Base-by-base conservation (phyloP, 495 filamentous ascomycete species). In the Lichenothelia convexa region DNA sequence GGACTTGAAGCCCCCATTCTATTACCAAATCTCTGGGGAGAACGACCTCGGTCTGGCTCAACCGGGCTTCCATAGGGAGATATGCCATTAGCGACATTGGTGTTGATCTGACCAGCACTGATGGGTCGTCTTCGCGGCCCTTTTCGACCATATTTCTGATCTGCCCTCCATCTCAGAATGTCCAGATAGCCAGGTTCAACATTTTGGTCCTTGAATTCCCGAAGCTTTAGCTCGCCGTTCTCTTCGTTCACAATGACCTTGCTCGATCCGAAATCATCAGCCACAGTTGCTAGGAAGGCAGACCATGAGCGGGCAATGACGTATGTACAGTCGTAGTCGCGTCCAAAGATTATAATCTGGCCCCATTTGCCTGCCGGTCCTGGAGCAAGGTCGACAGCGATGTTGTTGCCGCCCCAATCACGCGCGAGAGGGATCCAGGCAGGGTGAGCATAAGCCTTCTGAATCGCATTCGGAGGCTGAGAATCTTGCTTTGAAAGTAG, bases 321-420 rank as follows among this genome's bases (percentile, higher is more conserved):
- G 48, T 89, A 95, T 59, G 95, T 99, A 58, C 80, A 91, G 55
- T 99, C 89, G 56, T 93, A 99, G 58, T 99, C 89, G 18, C 89
- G 80, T 26, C 89, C 89, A 43, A 93, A 93, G 30, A 99, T 70
- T 46, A 99, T 93, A 33, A 99, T 70, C 50, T 99, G 89, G 32
- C 89, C 89, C 86, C 89, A 99, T 56, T 71, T 73, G 16, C 89
- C 89, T 12, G 70, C 69, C 2, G 89, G 81, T 2, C 89, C 91
- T 23, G 89, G 89, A 16, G 91, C 84, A 32, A 99, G 68, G 56
- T 99, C 89, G 21, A 93, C 73, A 11, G 85, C 85, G 47, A 99
- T 64, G 61, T 87, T 83, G 67, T 99, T 99, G 47, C 89, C 89
- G 47, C 89, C 89, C 89, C 89, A 99, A 55, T 99, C 89, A 37